Evolutionary conservation across 495 filamentous ascomycete species (phyloP).

Genomic region (Pseudotulostoma volvatum): DNA sequence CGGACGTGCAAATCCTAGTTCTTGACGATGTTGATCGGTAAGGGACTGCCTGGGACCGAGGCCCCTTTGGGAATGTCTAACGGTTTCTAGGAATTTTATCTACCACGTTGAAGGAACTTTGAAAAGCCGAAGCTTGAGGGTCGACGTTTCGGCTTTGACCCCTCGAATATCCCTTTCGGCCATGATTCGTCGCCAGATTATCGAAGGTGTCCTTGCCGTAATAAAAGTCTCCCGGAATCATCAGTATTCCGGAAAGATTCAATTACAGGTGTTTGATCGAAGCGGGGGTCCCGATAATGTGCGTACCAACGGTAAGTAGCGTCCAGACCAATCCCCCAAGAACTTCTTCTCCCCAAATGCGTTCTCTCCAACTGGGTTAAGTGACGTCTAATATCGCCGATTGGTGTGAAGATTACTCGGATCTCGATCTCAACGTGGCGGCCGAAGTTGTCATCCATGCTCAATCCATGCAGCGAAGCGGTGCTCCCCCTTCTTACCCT

Average conservation of each 20-base stretch:
- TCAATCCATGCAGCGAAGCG: constrained; percentile 40
- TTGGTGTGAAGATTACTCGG: constrained; percentile 70
- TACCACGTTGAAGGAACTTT: constrained; percentile 67
- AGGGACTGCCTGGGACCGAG: too few species aligned
- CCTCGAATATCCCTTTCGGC: constrained; percentile 62
- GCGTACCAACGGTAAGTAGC: constrained; percentile 51
- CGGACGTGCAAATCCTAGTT: constrained; percentile 80
- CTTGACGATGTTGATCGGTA: constrained; percentile 62
- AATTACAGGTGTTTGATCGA: constrained; percentile 74
- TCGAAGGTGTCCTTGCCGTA: constrained; percentile 80
- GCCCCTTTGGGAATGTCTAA: too few species aligned
- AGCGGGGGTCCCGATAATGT: constrained; percentile 51
- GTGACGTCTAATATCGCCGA: too few species aligned
- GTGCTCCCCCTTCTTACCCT: constrained; percentile 26
- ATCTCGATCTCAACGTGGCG: constrained; percentile 58
- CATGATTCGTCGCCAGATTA: constrained; percentile 66
- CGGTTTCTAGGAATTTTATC: constrained; percentile 48
- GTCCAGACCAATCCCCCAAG: too few species aligned
- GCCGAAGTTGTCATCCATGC: constrained; percentile 66
- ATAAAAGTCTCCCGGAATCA: constrained; percentile 52
- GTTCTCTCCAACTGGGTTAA: too few species aligned
- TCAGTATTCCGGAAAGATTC: constrained; percentile 53
- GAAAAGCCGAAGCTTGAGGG: constrained; percentile 47
- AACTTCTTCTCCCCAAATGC: too few species aligned
- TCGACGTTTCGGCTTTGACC: constrained; percentile 58